Conservation (phyloP, 176 grass and related monocot genomes). For the Poa pratensis region DNA sequence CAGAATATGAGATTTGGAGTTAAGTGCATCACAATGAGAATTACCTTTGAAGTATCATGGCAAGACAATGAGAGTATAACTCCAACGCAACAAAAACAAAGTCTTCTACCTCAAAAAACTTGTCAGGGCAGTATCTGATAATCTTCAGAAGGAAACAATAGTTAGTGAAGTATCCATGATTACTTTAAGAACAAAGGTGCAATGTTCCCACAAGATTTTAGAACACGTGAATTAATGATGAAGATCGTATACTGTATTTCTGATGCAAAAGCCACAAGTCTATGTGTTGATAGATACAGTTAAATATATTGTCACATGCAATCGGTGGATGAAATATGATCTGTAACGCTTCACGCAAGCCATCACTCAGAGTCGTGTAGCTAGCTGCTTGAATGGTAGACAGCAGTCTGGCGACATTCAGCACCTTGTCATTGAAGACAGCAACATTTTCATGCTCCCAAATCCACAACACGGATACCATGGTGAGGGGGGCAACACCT, state of each 20-base stretch:
- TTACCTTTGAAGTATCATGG: conserved; percentile 71
- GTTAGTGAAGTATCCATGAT: conserved; percentile 21
- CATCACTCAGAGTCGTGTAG: not conserved
- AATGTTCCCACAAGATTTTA: conserved; percentile 16
- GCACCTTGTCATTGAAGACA: not conserved
- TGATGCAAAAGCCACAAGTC: not conserved
- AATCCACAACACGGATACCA: not conserved
- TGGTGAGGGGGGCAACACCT: no score
- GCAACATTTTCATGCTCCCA: not conserved
- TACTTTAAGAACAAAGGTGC: not conserved
- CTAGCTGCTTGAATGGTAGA: not conserved
- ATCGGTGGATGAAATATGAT: not conserved
- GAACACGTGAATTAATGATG: conserved; percentile 27
- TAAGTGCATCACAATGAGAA: not conserved
- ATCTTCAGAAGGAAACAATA: conserved; percentile 60
- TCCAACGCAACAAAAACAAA: conserved; percentile 69
- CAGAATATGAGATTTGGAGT: conserved; percentile 24
- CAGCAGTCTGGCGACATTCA: not conserved
- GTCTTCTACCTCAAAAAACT: conserved; percentile 71
- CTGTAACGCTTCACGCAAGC: not conserved
- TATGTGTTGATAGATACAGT: not conserved
- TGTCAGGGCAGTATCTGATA: conserved; percentile 75
- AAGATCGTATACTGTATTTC: not conserved
- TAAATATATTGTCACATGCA: not conserved
- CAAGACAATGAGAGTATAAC: conserved; percentile 66